These are phyloP conservation scores for Raffaelea albimanens DNA, from an alignment of 2,329 filamentous ascomycete genomes.

Conservation along the genomic window DNA sequence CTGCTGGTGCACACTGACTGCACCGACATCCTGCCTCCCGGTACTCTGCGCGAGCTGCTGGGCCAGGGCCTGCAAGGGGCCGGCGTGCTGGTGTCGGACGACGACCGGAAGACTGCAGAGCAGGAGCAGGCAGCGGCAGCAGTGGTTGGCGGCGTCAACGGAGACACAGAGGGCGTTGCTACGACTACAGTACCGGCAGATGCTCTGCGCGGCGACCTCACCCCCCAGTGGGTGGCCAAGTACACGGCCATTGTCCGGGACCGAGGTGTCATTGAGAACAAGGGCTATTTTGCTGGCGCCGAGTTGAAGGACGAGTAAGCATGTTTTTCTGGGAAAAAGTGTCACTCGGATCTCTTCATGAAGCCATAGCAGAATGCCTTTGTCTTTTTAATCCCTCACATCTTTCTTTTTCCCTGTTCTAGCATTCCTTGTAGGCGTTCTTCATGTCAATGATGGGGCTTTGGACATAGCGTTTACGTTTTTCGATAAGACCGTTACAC, in stretches of 20 bases:
- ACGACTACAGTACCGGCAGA: constrained; percentile 16
- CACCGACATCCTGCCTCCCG: constrained; percentile 78
- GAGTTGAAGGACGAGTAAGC: constrained; percentile 43
- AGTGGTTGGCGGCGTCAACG: too few species aligned
- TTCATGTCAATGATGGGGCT: too few species aligned
- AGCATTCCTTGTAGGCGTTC: too few species aligned
- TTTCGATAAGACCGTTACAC: too few species aligned
- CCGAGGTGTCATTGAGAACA: constrained; percentile 93
- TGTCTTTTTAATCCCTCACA: constrained; percentile 2
- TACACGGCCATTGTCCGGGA: constrained; percentile 94
- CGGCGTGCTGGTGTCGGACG: constrained; percentile 54
- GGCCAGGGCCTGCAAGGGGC: constrained; percentile 64
- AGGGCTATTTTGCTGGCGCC: constrained; percentile 90
- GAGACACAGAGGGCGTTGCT: neutral
- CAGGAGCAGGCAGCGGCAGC: constrained; percentile 18
- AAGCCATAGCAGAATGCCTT: too few species aligned
- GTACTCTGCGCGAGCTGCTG: constrained; percentile 75
- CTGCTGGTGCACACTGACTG: constrained; percentile 90
- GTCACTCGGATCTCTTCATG: neutral
- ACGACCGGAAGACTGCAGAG: neutral
- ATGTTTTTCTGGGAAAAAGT: neutral
- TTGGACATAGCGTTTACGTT: too few species aligned
- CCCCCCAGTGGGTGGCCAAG: constrained; percentile 90
- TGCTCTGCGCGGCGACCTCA: constrained; percentile 67
- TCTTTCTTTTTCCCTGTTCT: neutral